These are phyloP conservation scores for Myriosclerotinia duriaeana DNA, from an alignment of 2,329 filamentous ascomycete species.

Conservation along the genomic window DNA sequence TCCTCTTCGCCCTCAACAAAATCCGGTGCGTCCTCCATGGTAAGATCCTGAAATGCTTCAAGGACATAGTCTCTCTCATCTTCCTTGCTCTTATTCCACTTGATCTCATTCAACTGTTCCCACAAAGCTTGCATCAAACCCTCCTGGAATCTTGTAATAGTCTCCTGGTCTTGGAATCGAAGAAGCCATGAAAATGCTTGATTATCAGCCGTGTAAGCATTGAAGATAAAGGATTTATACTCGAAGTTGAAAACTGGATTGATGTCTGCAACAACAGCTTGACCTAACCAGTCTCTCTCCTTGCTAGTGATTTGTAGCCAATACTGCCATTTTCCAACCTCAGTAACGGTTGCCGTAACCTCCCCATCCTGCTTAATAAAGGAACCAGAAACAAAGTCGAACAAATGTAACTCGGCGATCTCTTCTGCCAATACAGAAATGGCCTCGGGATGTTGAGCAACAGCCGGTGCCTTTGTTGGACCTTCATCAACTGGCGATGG, in stretches of 20 bases:
- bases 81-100: slow-evolving; percentile 92
- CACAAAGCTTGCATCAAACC: slow-evolving; percentile 93
- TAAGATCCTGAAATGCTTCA: slow-evolving; percentile 91
- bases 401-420: slow-evolving; percentile 83
- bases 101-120: slow-evolving; percentile 92
- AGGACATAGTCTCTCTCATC: slow-evolving; percentile 91
- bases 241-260: slow-evolving; percentile 99
- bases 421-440: slow-evolving; percentile 74
- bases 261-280: slow-evolving; percentile 82
- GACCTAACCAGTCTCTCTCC: slow-evolving; percentile 81
- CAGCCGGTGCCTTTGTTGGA: slow-evolving; percentile 60
- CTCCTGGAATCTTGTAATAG: slow-evolving; percentile 84
- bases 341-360: slow-evolving; percentile 77
- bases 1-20: slow-evolving; percentile 48
- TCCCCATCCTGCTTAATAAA: slow-evolving; percentile 61
- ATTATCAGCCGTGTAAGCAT: slow-evolving; percentile 86
- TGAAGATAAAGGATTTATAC: slow-evolving; percentile 98
- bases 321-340: slow-evolving; percentile 90
- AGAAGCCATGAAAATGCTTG: slow-evolving; percentile 94
- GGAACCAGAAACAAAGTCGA: slow-evolving; percentile 82
- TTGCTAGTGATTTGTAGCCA: slow-evolving; percentile 83
- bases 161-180: slow-evolving; percentile 80
- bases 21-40: slow-evolving; percentile 75
- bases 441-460: slow-evolving; percentile 62
- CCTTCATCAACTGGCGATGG: slow-evolving; percentile 42